A percentile compares a stretch with the other conserved stretches of the same genome.
Evolutionary conservation across 108 stramenopile genomes (phyloP).

Genomic region (Fistulifera pelliculosa): DNA sequence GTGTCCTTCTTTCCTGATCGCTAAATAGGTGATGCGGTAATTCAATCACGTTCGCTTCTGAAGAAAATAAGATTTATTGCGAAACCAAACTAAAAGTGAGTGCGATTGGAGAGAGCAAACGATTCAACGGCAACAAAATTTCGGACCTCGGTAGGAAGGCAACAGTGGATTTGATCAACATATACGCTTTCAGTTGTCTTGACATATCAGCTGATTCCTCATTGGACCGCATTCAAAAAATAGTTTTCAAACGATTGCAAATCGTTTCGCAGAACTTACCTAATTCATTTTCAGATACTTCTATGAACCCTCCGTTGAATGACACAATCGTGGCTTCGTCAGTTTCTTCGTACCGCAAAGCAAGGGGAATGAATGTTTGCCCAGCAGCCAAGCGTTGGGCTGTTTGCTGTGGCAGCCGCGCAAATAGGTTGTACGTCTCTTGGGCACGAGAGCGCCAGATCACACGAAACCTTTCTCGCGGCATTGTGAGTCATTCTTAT

Average conservation of each 20-base stretch:
- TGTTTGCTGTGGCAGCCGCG: not conserved
- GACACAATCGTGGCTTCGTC: slow-evolving; percentile 31
- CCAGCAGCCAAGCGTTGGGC: not conserved
- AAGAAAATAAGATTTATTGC: slow-evolving; percentile 18
- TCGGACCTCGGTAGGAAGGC: slow-evolving; percentile 47
- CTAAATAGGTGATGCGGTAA: slow-evolving; percentile 5
- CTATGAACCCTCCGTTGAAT: slow-evolving; percentile 55
- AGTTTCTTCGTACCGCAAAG: slow-evolving; percentile 12
- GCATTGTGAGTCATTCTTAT: too few relatives aligned
- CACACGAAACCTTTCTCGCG: too few relatives aligned
- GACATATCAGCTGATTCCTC: slow-evolving; percentile 45
- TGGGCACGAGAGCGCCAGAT: too few relatives aligned
- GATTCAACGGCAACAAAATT: not conserved
- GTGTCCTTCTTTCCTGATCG: slow-evolving; percentile 5
- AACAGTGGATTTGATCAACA: slow-evolving; percentile 37
- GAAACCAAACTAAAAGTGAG: not conserved
- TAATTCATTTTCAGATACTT: not conserved
- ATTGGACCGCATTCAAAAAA: slow-evolving; percentile 12
- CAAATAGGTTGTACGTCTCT: slow-evolving; percentile 1
- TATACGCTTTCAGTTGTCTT: slow-evolving; percentile 26
- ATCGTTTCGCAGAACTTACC: slow-evolving; percentile 1
- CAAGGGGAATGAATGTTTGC: slow-evolving; percentile 5
- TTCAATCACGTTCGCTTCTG: not conserved
- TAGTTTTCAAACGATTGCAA: slow-evolving; percentile 1
- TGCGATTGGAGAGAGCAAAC: slow-evolving; percentile 2